Base-by-base conservation (phyloP, 2,329 filamentous ascomycete genomes). In the Neonectria faginata region DNA sequence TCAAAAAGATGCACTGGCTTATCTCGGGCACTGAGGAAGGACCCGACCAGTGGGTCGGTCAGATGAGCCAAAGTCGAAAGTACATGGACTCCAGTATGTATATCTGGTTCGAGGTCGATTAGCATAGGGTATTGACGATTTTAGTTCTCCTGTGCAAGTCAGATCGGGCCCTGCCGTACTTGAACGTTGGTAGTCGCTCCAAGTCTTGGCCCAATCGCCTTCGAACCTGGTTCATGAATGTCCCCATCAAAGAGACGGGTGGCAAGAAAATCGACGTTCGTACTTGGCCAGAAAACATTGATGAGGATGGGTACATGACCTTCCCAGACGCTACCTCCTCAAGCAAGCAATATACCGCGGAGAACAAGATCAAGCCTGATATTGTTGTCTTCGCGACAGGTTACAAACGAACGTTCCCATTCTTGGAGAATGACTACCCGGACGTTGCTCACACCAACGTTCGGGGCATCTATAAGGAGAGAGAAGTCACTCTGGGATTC, bases 401-500 rank as follows among this genome's bases (percentile, higher is more conserved):
- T 0, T 86, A 85, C 67, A 73, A 71, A 0, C 78, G 79, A 25
- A 70, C 73, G 2, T 83, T 85, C 50, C 70, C 69, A 0, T 85
- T 84, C 67, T 71, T 85, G 9, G 69, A 74, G 14, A 65, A 70
- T 0, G 69, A 69, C 1, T 83, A 83, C 58, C 81, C 84, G 0
- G 78, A 75, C 5, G 81, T 84, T 7, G 74, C 81, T 52, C 82
- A 87, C 51, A 76, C 81, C 20, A 81, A 84, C 64, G 82, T 88
- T 14, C 83, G 86, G n/a, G 79, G 83, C 18, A 79, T 90, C 51
- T 89, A 88, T 73, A 77, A 75, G 27, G 59, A 70, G 3, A 74
- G 73, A 3, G 78, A 82, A 36, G 74, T 80, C 1, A 76, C 76
- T 0, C 67, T 84, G 0, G 82, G 77, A 3, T 85, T 82, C 66